A percentile compares a stretch with the other conserved stretches of the same genome.
These are phyloP conservation scores for Podospora fimiseda DNA, from an alignment of 495 filamentous ascomycete species.

Conservation along the genomic window DNA sequence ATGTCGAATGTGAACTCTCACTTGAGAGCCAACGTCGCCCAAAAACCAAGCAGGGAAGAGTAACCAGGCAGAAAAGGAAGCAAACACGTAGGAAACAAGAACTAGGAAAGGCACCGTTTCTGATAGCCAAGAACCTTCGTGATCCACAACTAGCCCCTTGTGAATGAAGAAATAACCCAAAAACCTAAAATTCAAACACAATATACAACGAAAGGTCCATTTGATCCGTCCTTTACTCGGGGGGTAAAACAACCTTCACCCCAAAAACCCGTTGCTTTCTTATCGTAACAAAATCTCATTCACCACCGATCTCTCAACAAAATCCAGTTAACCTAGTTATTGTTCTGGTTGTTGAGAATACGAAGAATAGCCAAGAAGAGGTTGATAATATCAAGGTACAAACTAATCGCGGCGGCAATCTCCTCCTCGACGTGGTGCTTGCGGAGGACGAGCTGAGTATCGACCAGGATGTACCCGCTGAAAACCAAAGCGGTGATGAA, in stretches of 20 bases:
- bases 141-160: too few relatives aligned
- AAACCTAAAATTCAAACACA: too few relatives aligned
- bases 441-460: constrained; percentile 91
- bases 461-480: constrained; percentile 87
- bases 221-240: not conserved
- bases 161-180: too few relatives aligned
- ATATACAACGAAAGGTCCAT: not conserved
- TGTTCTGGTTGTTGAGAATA: constrained; percentile 81
- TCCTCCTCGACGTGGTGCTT: constrained; percentile 98
- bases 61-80: too few relatives aligned
- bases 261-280: not conserved
- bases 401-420: constrained; percentile 89
- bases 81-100: too few relatives aligned
- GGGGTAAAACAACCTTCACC: not conserved
- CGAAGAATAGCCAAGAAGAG: constrained; percentile 88
- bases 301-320: not conserved
- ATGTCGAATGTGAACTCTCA: too few relatives aligned
- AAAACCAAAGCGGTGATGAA: constrained; percentile 79
- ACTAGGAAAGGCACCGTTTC: too few relatives aligned
- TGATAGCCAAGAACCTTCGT: too few relatives aligned
- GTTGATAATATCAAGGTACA: constrained; percentile 96
- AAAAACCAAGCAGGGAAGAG: too few relatives aligned
- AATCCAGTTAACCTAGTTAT: constrained; percentile 52
- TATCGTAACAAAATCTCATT: not conserved
- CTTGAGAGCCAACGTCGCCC: too few relatives aligned